Evolutionary conservation across 2,329 filamentous ascomycete genomes (phyloP).

Genomic region (Bipolaris zeicola): DNA sequence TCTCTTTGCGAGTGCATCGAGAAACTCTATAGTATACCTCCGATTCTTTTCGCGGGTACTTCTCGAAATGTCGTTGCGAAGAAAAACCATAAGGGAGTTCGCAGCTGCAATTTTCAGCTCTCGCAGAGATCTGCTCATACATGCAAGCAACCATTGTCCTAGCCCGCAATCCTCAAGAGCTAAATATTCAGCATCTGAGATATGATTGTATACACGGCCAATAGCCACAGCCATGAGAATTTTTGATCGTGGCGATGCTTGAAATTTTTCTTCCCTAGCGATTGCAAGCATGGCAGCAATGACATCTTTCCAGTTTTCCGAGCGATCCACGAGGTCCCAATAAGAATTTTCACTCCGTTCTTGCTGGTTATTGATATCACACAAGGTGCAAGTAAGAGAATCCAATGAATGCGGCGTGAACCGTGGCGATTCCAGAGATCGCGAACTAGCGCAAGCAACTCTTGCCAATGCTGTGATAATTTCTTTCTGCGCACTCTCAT

Average conservation of each 20-base stretch:
- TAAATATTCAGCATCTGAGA: constrained; percentile 62
- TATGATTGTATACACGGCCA: constrained; percentile 72
- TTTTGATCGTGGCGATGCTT: constrained; percentile 36
- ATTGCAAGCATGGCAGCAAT: constrained; percentile 40
- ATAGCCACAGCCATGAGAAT: constrained; percentile 53
- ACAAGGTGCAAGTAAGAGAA: constrained; percentile 29
- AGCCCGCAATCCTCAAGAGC: constrained; percentile 70
- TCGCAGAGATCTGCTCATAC: constrained; percentile 79
- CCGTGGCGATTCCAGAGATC: constrained; percentile 20
- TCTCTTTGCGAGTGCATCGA: constrained; percentile 74
- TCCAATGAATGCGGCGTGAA: constrained; percentile 18
- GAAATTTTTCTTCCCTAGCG: constrained; percentile 36
- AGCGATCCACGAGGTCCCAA: constrained; percentile 30
- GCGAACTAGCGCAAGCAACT: constrained; percentile 43
- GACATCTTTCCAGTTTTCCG: constrained; percentile 42
- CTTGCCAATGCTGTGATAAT: constrained; percentile 36
- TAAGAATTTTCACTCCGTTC: constrained; percentile 16
- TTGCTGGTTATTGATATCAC: constrained; percentile 22
- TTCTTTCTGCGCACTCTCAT: constrained; percentile 29
- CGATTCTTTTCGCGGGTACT: constrained; percentile 67
- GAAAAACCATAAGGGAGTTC: constrained; percentile 69
- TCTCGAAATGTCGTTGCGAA: constrained; percentile 57
- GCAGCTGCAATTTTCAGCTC: constrained; percentile 84
- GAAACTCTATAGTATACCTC: constrained; percentile 69
- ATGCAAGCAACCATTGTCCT: constrained; percentile 81